phyloP scores from a whole-genome alignment of 495 filamentous ascomycete species.

The Tuber aestivum region DNA sequence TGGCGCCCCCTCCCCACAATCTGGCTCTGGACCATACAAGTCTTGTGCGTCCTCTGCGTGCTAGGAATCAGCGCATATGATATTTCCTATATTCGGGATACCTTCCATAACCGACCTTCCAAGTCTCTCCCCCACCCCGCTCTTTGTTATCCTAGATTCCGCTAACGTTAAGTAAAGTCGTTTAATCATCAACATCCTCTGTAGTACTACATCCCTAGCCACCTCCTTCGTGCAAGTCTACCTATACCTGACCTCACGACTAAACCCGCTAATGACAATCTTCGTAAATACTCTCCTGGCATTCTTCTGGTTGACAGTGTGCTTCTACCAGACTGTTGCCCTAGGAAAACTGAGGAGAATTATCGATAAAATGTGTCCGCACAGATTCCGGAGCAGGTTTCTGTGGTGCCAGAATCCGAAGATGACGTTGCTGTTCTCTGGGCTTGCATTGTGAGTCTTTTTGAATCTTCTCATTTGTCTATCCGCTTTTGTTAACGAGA shows the following conservation, averaged over 20 bases:
- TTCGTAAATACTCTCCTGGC: conserved; percentile 15
- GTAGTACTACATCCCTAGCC: conserved; percentile 17
- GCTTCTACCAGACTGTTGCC: conserved; percentile 22
- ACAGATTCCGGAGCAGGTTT: conserved; percentile 21
- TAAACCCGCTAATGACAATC: conserved; percentile 20
- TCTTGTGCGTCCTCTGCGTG: conserved; percentile 21
- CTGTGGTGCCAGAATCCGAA: conserved; percentile 32
- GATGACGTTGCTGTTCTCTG: conserved; percentile 21
- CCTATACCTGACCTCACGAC: conserved; percentile 11
- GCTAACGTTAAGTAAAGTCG: conserved; percentile 12
- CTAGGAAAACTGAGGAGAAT: conserved; percentile 15
- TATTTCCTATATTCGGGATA: conserved; percentile 13
- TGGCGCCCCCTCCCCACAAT: conserved; percentile 24
- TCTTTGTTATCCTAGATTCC: neutral
- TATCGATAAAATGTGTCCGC: conserved; percentile 26
- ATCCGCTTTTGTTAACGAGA: neutral
- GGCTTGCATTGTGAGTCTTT: conserved; percentile 16
- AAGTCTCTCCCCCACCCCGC: neutral
- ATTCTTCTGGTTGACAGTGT: conserved; percentile 23
- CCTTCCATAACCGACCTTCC: conserved; percentile 8
- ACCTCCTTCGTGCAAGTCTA: conserved; percentile 7
- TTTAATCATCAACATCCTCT: conserved; percentile 21
- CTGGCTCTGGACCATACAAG: conserved; percentile 21
- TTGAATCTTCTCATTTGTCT: neutral
- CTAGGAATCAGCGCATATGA: conserved; percentile 25